Base-by-base conservation (phyloP, 2,329 filamentous ascomycete genomes). In the Cytospora paraplurivora region DNA sequence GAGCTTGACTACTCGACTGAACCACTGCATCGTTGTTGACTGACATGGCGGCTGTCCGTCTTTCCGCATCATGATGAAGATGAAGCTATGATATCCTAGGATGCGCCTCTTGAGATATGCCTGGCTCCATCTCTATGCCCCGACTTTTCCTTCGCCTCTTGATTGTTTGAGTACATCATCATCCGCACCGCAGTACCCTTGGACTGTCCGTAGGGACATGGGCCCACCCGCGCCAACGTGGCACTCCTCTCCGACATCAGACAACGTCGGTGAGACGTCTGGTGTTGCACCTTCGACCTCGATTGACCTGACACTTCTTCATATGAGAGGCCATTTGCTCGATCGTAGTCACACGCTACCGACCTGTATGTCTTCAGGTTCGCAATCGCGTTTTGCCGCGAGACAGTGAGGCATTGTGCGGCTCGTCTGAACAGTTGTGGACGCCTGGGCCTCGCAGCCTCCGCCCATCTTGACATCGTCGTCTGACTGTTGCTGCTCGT, bases 11-110 rank as follows among this genome's bases (percentile, higher is more conserved):
- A 49, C 60, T 50, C 64, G 64, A 60, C 61, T 61, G 44, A 56
- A 63, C 58, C 54, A 53, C 56, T 60, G 53, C 41, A 58, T 61
- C 21, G 44, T 49, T 62, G 38, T 60, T 66, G 64, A 66, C 61
- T 66, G 64, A 63, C 64, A 60, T 55, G 64, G 52, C 64, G 64
- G 53, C 53, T 56, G 41, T 66, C 64, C 61, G 61, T 59, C 64
- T 51, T 44, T 51, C 41, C 57, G 61, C 64, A 52, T 27, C 57
- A 47, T 66, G 64, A 66, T 63, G 61, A 66, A 63, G 61, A n/a
- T n/a, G n/a, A n/a, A n/a, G n/a, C 61, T 63, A 44, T 57, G 53
- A 61, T 47, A 47, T 61, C 38, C 64, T 37, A 61, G 64, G 64
- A 52, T 61, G 52, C 53, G 54, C 47, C 44, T 27, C 32, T 34